Evolutionary conservation across 2,329 filamentous ascomycete genomes (phyloP), one percentile per base, ranked within the genome.

Genomic region (Pseudonectria foliicola): DNA sequence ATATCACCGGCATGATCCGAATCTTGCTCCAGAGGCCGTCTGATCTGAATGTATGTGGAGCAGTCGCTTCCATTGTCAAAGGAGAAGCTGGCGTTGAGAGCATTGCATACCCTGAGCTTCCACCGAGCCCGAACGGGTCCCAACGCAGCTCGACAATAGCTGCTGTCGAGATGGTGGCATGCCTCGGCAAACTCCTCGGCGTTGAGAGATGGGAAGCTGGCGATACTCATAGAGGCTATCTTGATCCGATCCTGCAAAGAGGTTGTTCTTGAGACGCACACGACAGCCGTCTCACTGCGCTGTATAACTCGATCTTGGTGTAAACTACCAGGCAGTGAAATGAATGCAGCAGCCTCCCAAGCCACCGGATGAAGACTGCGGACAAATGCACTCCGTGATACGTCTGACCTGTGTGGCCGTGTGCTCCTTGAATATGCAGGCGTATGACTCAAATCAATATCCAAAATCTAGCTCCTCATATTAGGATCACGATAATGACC

Each of bases 101-200:
- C 68, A 5, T 62, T 70, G 56, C 68, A 72, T 32, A 68, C 61
- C 35, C 64, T 61, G 38, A 80, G 61, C 49, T 70, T 74, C 70
- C 75, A 79, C 38, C 64, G 62, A 42, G 60, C 63, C 37, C 75
- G 68, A 25, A 72, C 49, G 6, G 67, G 64, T 3, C 75, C 79
- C 3, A 80, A 62, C 24, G 63, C 76, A 35, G 71, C 76, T 52
- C 67, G 71, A 38, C 71, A 67, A 55, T 81, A 82, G 42, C 57
- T 67, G 25, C 69, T 64, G 43, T 81, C 77, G 14, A 82, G 65
- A 35, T 73, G 64, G 47, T 80, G 73, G 56, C 82, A 85, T 35
- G 70, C 74, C 50, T 77, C 70, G 34, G 73, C 60, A 44, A 86
- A 86, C 52, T 85, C 80, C 27, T 75, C 68, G 10, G 61, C 50